A percentile compares a stretch with the other conserved stretches of the same genome.
phyloP scores from a whole-genome alignment of 129 eudicot species.

The Sambucus nigra region DNA sequence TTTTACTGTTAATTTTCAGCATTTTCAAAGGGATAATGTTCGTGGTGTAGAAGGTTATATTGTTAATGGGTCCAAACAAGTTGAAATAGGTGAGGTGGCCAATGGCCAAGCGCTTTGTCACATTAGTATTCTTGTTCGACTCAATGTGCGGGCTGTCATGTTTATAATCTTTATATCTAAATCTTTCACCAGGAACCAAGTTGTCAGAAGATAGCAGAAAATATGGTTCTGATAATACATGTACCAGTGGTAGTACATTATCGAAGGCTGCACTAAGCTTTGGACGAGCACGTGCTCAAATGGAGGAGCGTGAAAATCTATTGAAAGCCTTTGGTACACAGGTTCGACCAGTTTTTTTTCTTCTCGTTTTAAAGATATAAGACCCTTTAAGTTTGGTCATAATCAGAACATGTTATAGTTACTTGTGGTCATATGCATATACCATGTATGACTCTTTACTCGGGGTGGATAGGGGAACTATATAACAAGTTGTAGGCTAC shows the following conservation, averaged over 20 bases:
- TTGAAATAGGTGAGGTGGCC: slow-evolving; percentile 63
- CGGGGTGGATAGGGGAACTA: background rate
- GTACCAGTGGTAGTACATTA: slow-evolving; percentile 76
- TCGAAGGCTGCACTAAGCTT: slow-evolving; percentile 71
- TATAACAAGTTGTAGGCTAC: background rate
- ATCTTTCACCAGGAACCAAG: slow-evolving; percentile 50
- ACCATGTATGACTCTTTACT: background rate
- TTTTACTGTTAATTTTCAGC: slow-evolving; percentile 29
- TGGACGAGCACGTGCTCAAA: slow-evolving; percentile 70
- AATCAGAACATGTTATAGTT: background rate
- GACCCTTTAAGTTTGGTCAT: background rate
- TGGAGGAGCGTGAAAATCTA: slow-evolving; percentile 71
- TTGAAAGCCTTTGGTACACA: slow-evolving; percentile 78
- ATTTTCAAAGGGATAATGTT: slow-evolving; percentile 90
- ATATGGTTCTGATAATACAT: slow-evolving; percentile 81
- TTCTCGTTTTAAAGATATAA: too few species aligned
- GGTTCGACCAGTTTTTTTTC: slow-evolving; percentile 32
- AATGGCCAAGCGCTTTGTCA: too few species aligned
- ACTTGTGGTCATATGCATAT: background rate
- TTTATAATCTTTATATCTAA: slow-evolving; percentile 3
- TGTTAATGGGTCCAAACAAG: slow-evolving; percentile 85
- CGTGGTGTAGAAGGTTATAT: slow-evolving; percentile 98
- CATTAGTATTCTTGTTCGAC: background rate
- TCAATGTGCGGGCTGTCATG: background rate
- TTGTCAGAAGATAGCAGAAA: slow-evolving; percentile 91